These are phyloP conservation scores for Angomonas deanei DNA, from an alignment of 208 protist genomes.

Conservation along the genomic window DNA sequence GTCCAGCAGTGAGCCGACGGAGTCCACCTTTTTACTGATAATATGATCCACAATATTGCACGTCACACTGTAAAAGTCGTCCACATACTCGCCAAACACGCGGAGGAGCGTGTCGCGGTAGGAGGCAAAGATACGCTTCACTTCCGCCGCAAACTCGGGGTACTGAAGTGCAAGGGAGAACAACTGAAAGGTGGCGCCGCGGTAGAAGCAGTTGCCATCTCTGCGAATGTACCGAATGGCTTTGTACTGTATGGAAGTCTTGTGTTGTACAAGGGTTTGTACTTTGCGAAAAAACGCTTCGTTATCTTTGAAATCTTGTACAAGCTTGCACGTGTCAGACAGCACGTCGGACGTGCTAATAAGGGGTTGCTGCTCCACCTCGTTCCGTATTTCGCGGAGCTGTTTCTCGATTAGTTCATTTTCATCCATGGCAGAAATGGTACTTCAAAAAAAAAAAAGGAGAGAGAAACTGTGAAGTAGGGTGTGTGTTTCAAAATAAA, in stretches of 20 bases:
- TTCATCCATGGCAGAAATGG: not conserved
- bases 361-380: conserved; percentile 41
- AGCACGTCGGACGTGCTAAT: conserved; percentile 33
- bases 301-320: conserved; percentile 38
- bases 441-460: conserved; percentile 12
- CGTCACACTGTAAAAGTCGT: conserved; percentile 66
- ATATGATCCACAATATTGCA: conserved; percentile 26
- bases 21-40: conserved; percentile 13
- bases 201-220: conserved; percentile 89
- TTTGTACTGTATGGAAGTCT: conserved; percentile 9
- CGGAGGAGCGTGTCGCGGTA: conserved; percentile 20
- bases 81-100: conserved; percentile 63
- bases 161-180: conserved; percentile 28
- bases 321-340: conserved; percentile 16
- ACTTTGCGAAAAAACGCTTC: conserved; percentile 32
- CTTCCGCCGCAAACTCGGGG: conserved; percentile 11
- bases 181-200: conserved; percentile 59
- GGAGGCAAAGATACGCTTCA: conserved; percentile 10
- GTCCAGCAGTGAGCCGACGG: conserved; percentile 14
- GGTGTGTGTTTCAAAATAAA: not conserved
- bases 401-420: conserved; percentile 32
- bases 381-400: conserved; percentile 49
- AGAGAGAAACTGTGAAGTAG: conserved; percentile 4
- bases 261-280: conserved; percentile 25
- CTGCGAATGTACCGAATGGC: conserved; percentile 63